Conservation (phyloP, 345 rosid species). For the Kandelia obovata region DNA sequence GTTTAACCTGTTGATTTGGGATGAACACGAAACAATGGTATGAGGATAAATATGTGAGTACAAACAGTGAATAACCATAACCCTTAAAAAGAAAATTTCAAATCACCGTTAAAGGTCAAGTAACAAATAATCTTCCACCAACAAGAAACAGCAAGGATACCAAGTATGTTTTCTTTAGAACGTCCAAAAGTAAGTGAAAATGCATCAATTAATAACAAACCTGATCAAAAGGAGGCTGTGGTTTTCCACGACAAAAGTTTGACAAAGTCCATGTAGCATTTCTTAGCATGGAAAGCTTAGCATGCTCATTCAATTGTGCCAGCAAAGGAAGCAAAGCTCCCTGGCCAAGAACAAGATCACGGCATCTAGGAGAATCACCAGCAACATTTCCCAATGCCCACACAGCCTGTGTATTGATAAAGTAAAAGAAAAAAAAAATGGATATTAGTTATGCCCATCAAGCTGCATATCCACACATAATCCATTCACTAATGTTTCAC, state of each 20-base stretch:
- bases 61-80: no score
- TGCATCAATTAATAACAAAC: constrained; percentile 26
- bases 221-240: constrained; percentile 72
- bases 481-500: neutral
- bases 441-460: neutral
- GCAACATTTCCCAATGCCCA: constrained; percentile 93
- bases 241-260: constrained; percentile 83
- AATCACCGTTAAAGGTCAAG: no score
- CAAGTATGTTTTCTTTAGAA: neutral
- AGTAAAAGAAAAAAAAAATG: neutral
- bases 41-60: no score
- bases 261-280: constrained; percentile 93
- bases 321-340: constrained; percentile 64
- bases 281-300: constrained; percentile 77
- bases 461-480: no score
- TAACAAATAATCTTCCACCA: neutral
- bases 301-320: constrained; percentile 60
- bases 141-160: neutral
- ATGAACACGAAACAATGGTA: neutral
- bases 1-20: constrained; percentile 44
- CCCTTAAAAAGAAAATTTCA: no score
- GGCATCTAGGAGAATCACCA: constrained; percentile 81
- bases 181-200: neutral
- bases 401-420: constrained; percentile 47
- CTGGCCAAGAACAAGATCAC: constrained; percentile 61